Evolutionary conservation across 768 basidiomycete genomes (phyloP).

Genomic region (Suillus occidentalis): DNA sequence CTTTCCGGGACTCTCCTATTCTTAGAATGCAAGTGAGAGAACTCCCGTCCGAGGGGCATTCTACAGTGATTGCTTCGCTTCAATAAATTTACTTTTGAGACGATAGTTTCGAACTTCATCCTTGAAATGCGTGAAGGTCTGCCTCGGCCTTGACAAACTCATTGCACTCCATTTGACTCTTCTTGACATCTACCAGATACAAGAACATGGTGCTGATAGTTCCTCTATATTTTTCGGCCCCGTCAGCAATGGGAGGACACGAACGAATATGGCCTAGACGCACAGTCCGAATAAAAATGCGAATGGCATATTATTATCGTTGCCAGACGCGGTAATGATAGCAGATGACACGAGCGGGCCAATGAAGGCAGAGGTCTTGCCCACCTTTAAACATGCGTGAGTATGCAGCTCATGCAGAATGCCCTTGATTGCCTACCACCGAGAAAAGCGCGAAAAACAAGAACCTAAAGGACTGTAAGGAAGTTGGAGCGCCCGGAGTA

Average conservation of each 20-base stretch:
- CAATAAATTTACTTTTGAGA: background rate
- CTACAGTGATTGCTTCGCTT: too few relatives aligned
- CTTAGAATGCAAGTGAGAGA: background rate
- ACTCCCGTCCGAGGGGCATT: background rate
- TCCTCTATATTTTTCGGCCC: background rate
- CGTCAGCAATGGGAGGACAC: slow-evolving; percentile 4
- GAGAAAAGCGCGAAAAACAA: too few relatives aligned
- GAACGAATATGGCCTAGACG: slow-evolving; percentile 23
- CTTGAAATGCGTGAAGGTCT: slow-evolving; percentile 37
- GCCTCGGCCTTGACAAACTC: slow-evolving; percentile 60
- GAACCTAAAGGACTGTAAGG: too few relatives aligned
- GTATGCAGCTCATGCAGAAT: background rate
- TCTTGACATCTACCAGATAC: slow-evolving; percentile 61
- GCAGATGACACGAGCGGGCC: slow-evolving; percentile 75
- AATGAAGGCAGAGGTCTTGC: slow-evolving; percentile 77
- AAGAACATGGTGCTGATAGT: slow-evolving; percentile 50
- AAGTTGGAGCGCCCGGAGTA: too few relatives aligned
- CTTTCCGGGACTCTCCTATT: background rate
- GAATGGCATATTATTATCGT: slow-evolving; percentile 73
- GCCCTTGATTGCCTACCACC: too few relatives aligned
- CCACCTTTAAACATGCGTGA: slow-evolving; percentile 41
- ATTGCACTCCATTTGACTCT: slow-evolving; percentile 63
- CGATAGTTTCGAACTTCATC: background rate
- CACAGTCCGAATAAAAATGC: slow-evolving; percentile 71
- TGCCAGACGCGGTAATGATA: slow-evolving; percentile 62